These are phyloP conservation scores for Rasamsonia emersonii DNA, from an alignment of 2,329 filamentous ascomycete species.

Conservation along the genomic window DNA sequence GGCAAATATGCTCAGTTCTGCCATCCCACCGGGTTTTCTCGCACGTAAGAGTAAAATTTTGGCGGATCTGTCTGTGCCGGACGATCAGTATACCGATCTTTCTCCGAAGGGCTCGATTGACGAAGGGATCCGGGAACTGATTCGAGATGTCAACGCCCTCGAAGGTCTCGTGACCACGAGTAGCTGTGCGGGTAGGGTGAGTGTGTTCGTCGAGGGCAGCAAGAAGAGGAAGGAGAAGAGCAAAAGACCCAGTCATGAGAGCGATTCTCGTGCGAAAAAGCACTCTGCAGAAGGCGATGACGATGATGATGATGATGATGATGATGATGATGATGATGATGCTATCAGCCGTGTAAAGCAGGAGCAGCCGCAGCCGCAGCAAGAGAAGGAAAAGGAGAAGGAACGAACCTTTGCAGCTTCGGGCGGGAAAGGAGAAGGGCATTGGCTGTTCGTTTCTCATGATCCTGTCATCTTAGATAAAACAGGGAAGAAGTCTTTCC, in stretches of 20 bases:
- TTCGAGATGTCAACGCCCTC: conserved; percentile 65
- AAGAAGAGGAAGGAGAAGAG: conserved; percentile 31
- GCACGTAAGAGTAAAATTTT: conserved; percentile 66
- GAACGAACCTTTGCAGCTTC: conserved; percentile 56
- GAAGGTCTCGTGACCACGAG: conserved; percentile 82
- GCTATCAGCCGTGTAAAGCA: conserved; percentile 8
- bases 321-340: conserved; percentile 2
- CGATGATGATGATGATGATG: conserved; percentile 10
- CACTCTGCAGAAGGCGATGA: conserved; percentile 4
- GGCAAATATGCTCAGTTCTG: too few relatives aligned
- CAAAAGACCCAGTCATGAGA: background rate
- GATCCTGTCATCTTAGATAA: conserved; percentile 47
- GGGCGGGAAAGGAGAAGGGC: conserved; percentile 77
- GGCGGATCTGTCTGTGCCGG: conserved; percentile 57
- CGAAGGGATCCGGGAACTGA: conserved; percentile 64
- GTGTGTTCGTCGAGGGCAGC: conserved; percentile 76
- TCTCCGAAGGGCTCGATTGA: conserved; percentile 88
- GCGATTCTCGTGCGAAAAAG: background rate
- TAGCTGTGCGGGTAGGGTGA: conserved; percentile 81
- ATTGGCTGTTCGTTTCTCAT: conserved; percentile 85
- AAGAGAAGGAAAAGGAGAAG: conserved; percentile 11
- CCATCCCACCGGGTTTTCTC: conserved; percentile 37
- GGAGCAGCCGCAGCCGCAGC: conserved; percentile 12
- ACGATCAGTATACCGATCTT: conserved; percentile 66
- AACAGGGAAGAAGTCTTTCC: conserved; percentile 21